A percentile compares a stretch with the other conserved stretches of the same genome.
phyloP scores from a whole-genome alignment of 2,329 filamentous ascomycete genomes.

The Exophiala dermatitidis region DNA sequence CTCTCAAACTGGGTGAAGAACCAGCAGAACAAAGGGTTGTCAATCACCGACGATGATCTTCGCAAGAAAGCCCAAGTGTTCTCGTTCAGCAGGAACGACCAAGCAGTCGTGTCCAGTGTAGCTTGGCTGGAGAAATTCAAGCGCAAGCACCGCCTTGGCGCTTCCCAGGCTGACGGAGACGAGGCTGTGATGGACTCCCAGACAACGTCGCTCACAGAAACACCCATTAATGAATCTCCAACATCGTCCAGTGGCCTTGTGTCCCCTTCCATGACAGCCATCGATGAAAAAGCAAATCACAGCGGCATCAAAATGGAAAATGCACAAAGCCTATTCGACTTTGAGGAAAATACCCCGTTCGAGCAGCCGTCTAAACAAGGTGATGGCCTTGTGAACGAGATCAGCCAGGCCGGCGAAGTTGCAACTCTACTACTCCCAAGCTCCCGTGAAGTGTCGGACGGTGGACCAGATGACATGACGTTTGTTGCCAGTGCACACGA shows the following conservation, averaged over 20 bases:
- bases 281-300: slow-evolving; percentile 49
- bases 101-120: slow-evolving; percentile 46
- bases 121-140: slow-evolving; percentile 95
- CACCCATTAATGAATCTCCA: slow-evolving; percentile 62
- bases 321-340: slow-evolving; percentile 53
- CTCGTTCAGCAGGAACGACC: slow-evolving; percentile 26
- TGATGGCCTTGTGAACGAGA: slow-evolving; percentile 48
- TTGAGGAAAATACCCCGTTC: slow-evolving; percentile 53
- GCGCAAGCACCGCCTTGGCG: slow-evolving; percentile 65
- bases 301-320: slow-evolving; percentile 54
- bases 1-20: slow-evolving; percentile 82
- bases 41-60: slow-evolving; percentile 25
- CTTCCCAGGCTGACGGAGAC: slow-evolving; percentile 48
- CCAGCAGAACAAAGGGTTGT: slow-evolving; percentile 62
- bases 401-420: slow-evolving; percentile 48
- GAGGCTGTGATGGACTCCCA: slow-evolving; percentile 37
- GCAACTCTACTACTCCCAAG: slow-evolving; percentile 11
- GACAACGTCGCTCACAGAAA: slow-evolving; percentile 52
- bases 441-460: slow-evolving; percentile 11
- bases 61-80: slow-evolving; percentile 25
- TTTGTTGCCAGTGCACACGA: slow-evolving; percentile 31
- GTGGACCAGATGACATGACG: slow-evolving; percentile 8
- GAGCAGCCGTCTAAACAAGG: slow-evolving; percentile 56
- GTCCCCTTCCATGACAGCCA: slow-evolving; percentile 63
- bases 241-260: slow-evolving; percentile 61